Conservation (phyloP, 192 early-diverging fungal genomes). For the Lobosporangium transversale region DNA sequence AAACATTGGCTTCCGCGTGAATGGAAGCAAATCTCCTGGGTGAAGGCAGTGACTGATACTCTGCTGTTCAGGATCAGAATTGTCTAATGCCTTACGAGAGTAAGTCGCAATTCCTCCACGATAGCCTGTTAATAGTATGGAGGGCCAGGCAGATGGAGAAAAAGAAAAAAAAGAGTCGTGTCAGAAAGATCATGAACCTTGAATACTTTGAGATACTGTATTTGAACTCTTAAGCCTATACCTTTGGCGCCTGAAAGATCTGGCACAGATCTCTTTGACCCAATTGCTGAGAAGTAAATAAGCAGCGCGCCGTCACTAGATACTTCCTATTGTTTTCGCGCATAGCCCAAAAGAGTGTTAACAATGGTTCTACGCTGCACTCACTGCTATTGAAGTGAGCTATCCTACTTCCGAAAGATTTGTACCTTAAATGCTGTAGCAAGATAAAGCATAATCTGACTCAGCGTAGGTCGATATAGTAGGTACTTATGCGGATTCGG, state of each 20-base stretch:
- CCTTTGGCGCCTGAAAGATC: constrained; percentile 54
- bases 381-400: too few species aligned
- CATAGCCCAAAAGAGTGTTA: too few species aligned
- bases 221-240: constrained; percentile 11
- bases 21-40: constrained; percentile 91
- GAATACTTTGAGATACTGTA: background rate
- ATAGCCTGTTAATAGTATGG: constrained; percentile 60
- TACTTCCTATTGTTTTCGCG: constrained; percentile 69
- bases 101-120: constrained; percentile 79
- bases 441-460: constrained; percentile 91
- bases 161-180: background rate
- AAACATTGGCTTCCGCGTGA: constrained; percentile 95
- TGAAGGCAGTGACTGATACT: constrained; percentile 79
- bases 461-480: constrained; percentile 89
- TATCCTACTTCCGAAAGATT: too few species aligned
- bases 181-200: too few species aligned
- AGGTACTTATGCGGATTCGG: constrained; percentile 88
- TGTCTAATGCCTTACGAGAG: constrained; percentile 71
- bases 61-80: constrained; percentile 54
- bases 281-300: constrained; percentile 93
- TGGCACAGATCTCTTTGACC: constrained; percentile 62
- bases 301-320: constrained; percentile 86
- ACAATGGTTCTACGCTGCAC: too few species aligned
- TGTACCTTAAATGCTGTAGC: constrained; percentile 89
- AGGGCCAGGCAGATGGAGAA: background rate